Evolutionary conservation across 148 eudicot genomes (phyloP), one percentile per base, ranked within the genome.

Genomic region (Agrostemma githago): DNA sequence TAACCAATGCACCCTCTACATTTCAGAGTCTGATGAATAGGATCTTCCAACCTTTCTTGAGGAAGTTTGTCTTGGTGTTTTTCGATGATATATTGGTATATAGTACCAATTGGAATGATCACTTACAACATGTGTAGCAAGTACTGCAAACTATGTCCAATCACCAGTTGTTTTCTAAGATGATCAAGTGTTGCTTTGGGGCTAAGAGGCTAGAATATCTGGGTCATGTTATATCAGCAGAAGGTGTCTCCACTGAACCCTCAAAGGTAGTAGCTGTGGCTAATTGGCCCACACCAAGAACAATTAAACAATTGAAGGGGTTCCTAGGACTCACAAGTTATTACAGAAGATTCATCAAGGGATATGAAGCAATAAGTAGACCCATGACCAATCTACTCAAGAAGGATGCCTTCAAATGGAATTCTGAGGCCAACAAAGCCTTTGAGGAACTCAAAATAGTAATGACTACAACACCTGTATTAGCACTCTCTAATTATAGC

Each of bases 1-100:
- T 68, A 10, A 68, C 71, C 0, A 68, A 68, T 26, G 57, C 71
- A 5, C 71, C 71, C 14, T 6, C 71, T 2, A 68, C 71, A 21
- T 68, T 68, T 7, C 71, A 68, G 19, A 8, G 38, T 2, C 38
- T 44, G 5, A 68, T 68, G 57, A 68, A 68, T 11, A 51, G 44
- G 5, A 16, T 44, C 1, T 68, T 26, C 34, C 34, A 26, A 26
- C 34, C 34, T 26, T 26, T 26, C 34, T 26, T 26, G 34, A 26
- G 34, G 34, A 26, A 26, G 34, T 26, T 26, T 26, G 34, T 26
- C 34, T 1, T 26, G 34, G 34, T 26, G 1, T 26, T 26, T 1
- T 26, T 26, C 34, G 34, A 26, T 26, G 34, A 26, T 26, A 26
- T 26, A 26, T 26, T 26, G 34, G 34, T 26, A 26, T 26, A 26